A percentile compares a stretch with the other conserved stretches of the same genome.
These are phyloP conservation scores for Nyssa sinensis DNA, from an alignment of 148 eudicot species.

Conservation along the genomic window DNA sequence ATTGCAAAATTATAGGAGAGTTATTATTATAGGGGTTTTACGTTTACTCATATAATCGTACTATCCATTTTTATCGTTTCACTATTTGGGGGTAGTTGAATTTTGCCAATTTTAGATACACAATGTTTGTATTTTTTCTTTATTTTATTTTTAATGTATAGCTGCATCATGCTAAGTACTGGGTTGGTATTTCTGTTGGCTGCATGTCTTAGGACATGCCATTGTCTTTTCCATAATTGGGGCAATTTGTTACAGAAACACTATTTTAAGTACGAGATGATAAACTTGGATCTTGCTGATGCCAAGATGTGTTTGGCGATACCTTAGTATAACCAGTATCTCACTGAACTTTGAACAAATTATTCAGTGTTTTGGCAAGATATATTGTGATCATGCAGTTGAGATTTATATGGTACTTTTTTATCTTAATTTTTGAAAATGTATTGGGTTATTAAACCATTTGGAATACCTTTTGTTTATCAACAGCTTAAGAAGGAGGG, in stretches of 20 bases:
- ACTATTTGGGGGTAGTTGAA: too few relatives aligned
- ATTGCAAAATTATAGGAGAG: too few relatives aligned
- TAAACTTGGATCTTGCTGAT: neutral
- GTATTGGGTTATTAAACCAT: neutral
- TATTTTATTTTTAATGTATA: too few relatives aligned
- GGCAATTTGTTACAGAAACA: neutral
- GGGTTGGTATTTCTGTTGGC: too few relatives aligned
- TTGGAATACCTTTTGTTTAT: conserved; percentile 11
- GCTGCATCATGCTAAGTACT: too few relatives aligned
- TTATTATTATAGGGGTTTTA: too few relatives aligned
- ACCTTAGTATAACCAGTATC: neutral
- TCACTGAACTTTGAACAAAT: neutral
- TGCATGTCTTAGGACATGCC: too few relatives aligned
- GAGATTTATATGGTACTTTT: neutral
- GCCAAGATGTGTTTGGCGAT: neutral
- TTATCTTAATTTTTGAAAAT: neutral
- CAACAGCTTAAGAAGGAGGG: conserved; percentile 96
- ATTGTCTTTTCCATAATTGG: too few relatives aligned
- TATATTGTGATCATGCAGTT: neutral
- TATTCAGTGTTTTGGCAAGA: neutral
- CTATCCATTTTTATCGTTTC: too few relatives aligned
- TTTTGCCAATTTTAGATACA: too few relatives aligned
- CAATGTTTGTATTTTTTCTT: too few relatives aligned
- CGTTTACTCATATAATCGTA: too few relatives aligned
- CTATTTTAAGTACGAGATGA: neutral